Percentiles rank a stretch among this genome's conserved stretches.
Conservation (phyloP, 2,329 filamentous ascomycete genomes). For the Colletotrichum horii region DNA sequence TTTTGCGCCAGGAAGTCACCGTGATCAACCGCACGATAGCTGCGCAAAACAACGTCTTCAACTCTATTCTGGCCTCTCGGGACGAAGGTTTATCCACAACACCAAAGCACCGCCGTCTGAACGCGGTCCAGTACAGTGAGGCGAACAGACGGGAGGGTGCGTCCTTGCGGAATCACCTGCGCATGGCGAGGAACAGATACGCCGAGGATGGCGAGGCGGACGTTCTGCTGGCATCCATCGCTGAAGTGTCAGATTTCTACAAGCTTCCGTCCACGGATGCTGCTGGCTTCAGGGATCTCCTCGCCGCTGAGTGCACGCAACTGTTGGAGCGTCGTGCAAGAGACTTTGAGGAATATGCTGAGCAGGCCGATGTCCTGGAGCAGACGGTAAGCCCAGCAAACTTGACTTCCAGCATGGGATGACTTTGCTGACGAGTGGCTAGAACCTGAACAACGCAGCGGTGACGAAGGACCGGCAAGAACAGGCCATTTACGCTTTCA, state of each 20-base stretch:
- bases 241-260: conserved; percentile 21
- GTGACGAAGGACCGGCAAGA: conserved; percentile 50
- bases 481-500: conserved; percentile 54
- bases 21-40: conserved; percentile 40
- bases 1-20: conserved; percentile 45
- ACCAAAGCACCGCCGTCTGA: conserved; percentile 22
- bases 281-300: conserved; percentile 29
- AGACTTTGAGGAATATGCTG: conserved; percentile 33
- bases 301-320: conserved; percentile 42
- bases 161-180: conserved; percentile 3
- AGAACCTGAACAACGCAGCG: conserved; percentile 41
- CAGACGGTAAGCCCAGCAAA: conserved; percentile 25
- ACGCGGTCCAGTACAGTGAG: conserved; percentile 19
- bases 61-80: conserved; percentile 24
- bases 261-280: conserved; percentile 18
- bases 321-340: conserved; percentile 38
- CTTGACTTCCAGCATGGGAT: not conserved
- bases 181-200: not conserved
- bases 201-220: not conserved
- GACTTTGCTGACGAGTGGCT: not conserved
- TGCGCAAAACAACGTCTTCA: conserved; percentile 36
- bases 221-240: not conserved
- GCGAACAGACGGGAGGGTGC: not conserved
- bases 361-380: conserved; percentile 29
- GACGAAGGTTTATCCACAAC: not conserved